Evolutionary conservation across 2,329 filamentous ascomycete genomes (phyloP).

Genomic region (Madurella fahalii): DNA sequence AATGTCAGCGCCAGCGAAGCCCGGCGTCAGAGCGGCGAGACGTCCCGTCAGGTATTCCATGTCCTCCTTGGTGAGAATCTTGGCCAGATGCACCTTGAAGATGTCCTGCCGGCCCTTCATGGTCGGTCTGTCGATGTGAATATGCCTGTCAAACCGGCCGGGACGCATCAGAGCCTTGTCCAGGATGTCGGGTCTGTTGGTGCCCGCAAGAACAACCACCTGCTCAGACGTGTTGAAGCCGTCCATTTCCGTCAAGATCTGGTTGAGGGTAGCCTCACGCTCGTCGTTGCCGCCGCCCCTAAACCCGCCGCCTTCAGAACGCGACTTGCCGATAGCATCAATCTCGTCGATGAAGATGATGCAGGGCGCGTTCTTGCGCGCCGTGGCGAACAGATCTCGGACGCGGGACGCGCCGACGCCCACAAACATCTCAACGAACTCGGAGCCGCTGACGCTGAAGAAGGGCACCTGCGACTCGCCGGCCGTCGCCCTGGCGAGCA

Average conservation of each 20-base stretch:
- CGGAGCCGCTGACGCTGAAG: conserved; percentile 96
- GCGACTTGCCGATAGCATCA: conserved; percentile 90
- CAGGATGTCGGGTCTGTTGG: conserved; percentile 89
- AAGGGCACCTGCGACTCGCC: conserved; percentile 96
- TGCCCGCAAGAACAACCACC: conserved; percentile 93
- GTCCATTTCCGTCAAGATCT: conserved; percentile 99
- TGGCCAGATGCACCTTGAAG: conserved; percentile 88
- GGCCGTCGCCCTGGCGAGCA: conserved; percentile 94
- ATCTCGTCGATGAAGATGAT: conserved; percentile 99
- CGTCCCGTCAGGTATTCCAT: conserved; percentile 82
- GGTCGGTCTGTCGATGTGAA: conserved; percentile 88
- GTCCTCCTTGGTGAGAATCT: conserved; percentile 91
- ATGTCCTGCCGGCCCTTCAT: conserved; percentile 97
- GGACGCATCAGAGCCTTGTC: conserved; percentile 96
- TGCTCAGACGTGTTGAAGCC: conserved; percentile 97
- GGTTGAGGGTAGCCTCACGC: conserved; percentile 93
- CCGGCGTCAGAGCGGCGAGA: conserved; percentile 86
- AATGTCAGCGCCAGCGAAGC: conserved; percentile 96
- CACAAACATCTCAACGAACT: conserved; percentile 99
- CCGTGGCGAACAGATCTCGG: conserved; percentile 88
- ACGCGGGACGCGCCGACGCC: conserved; percentile 96
- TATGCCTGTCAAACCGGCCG: conserved; percentile 95
- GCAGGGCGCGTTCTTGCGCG: conserved; percentile 92
- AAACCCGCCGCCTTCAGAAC: conserved; percentile 71
- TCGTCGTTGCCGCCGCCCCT: conserved; percentile 96